Conservation (phyloP, 768 basidiomycete species). For the Boletus rubropictus region DNA sequence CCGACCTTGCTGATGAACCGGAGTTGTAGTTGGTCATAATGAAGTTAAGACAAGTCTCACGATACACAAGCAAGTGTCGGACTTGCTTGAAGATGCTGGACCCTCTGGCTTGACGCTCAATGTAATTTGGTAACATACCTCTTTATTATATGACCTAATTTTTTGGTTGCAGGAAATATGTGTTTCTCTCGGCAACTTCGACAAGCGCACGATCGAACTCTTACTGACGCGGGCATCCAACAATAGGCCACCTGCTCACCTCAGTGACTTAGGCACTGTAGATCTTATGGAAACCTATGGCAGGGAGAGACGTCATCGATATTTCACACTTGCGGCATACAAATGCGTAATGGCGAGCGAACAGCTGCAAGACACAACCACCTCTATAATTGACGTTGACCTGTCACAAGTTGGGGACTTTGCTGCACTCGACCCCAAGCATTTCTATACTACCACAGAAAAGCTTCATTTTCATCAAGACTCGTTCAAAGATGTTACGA, state of each 20-base stretch:
- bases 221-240: conserved; percentile 65
- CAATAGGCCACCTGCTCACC: conserved; percentile 59
- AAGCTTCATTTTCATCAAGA: conserved; percentile 46
- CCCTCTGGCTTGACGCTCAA: conserved; percentile 66
- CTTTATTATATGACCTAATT: conserved; percentile 4
- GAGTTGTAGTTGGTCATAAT: conserved; percentile 29
- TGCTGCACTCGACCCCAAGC: conserved; percentile 32
- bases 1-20: background rate
- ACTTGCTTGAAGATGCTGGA: conserved; percentile 64
- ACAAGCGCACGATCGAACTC: conserved; percentile 80
- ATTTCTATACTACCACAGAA: conserved; percentile 50
- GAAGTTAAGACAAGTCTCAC: conserved; percentile 56
- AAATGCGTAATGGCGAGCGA: conserved; percentile 56
- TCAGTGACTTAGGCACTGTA: conserved; percentile 63
- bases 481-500: conserved; percentile 35
- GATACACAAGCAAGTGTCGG: conserved; percentile 75
- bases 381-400: conserved; percentile 43
- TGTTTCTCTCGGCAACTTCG: conserved; percentile 57
- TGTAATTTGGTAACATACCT: conserved; percentile 34
- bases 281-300: conserved; percentile 77
- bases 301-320: conserved; percentile 81
- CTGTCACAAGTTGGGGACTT: conserved; percentile 52
- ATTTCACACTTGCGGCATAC: conserved; percentile 72
- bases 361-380: conserved; percentile 49
- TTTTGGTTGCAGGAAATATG: conserved; percentile 52